phyloP scores from a whole-genome alignment of 1,284 basidiomycete genomes.

The Leccinum insolens region DNA sequence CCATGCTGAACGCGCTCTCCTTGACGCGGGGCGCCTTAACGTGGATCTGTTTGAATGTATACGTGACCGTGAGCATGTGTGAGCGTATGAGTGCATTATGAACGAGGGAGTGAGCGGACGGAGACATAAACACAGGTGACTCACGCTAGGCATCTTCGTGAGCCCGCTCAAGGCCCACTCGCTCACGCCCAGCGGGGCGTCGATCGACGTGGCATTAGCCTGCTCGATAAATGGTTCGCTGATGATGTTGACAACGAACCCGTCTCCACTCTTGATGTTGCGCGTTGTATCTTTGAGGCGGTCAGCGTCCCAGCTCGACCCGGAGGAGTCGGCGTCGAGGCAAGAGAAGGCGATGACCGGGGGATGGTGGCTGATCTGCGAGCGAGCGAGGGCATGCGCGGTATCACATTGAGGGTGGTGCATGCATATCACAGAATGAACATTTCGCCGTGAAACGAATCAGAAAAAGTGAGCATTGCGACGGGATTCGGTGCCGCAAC shows the following conservation, averaged over 20 bases:
- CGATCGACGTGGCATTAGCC: conserved; percentile 61
- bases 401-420: background rate
- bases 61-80: background rate
- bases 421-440: background rate
- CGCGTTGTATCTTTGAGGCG: conserved; percentile 56
- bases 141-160: conserved; percentile 58
- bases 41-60: conserved; percentile 38
- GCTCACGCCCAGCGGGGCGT: conserved; percentile 57
- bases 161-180: conserved; percentile 72
- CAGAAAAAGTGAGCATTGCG: background rate
- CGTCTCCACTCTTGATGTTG: conserved; percentile 61
- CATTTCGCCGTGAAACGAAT: background rate
- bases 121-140: background rate
- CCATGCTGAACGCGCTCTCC: conserved; percentile 68
- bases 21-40: conserved; percentile 68
- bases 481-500: background rate
- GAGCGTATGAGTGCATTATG: background rate
- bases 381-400: background rate
- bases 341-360: conserved; percentile 59
- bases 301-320: conserved; percentile 16
- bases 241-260: conserved; percentile 73
- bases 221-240: conserved; percentile 70
- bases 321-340: conserved; percentile 21
- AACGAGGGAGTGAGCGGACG: background rate
- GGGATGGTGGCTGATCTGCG: conserved; percentile 54